These are phyloP conservation scores for Capronia americana DNA, from an alignment of 2,329 filamentous ascomycete genomes.

Conservation along the genomic window DNA sequence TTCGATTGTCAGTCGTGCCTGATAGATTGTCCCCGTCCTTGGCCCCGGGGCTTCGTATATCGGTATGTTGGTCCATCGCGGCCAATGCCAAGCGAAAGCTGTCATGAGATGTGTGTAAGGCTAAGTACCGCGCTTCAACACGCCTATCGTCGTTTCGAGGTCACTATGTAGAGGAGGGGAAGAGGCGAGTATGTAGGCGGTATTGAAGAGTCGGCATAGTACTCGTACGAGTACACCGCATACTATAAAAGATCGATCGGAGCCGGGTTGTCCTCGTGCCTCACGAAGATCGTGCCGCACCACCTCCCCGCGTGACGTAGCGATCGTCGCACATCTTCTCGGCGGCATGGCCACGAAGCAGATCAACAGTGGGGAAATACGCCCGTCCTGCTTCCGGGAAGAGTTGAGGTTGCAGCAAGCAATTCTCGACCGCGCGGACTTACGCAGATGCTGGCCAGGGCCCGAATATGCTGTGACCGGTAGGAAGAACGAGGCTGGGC, in stretches of 20 bases:
- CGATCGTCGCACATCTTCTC: background rate
- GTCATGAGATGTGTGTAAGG: background rate
- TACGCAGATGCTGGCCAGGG: background rate
- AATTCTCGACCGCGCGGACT: background rate
- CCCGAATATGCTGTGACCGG: background rate
- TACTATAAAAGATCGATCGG: background rate
- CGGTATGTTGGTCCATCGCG: background rate
- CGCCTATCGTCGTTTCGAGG: background rate
- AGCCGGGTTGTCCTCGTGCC: background rate
- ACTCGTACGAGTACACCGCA: background rate
- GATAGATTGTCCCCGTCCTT: background rate
- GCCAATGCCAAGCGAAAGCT: background rate
- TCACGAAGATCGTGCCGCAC: background rate
- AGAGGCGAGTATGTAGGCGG: background rate
- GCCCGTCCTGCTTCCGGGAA: background rate
- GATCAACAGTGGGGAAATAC: background rate
- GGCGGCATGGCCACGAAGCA: background rate
- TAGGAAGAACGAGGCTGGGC: background rate
- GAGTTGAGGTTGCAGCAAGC: no score
- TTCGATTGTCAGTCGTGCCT: background rate
- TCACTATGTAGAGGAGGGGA: background rate
- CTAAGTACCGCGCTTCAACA: background rate
- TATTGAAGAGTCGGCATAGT: background rate
- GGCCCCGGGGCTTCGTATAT: background rate
- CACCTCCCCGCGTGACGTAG: background rate